These are phyloP conservation scores for Graphilbum fragrans DNA, from an alignment of 2,329 filamentous ascomycete genomes.

Conservation along the genomic window DNA sequence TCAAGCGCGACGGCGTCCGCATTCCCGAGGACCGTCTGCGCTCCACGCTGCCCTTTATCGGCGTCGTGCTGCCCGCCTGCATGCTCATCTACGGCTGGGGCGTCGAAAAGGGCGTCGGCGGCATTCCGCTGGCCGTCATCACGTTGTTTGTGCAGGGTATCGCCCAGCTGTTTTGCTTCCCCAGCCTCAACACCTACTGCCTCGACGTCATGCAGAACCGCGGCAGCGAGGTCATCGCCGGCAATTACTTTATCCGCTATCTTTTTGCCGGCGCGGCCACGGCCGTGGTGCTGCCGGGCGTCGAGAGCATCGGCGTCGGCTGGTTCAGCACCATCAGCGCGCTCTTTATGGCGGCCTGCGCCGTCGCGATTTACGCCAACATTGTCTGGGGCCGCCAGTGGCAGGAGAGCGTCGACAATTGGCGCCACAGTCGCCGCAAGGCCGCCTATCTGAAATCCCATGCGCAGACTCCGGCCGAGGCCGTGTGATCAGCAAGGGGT, in stretches of 20 bases:
- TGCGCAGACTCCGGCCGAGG: background rate
- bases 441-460: background rate
- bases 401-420: slow-evolving; percentile 40
- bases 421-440: slow-evolving; percentile 24
- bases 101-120: slow-evolving; percentile 24
- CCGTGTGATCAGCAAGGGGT: background rate
- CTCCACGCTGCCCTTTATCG: slow-evolving; percentile 46
- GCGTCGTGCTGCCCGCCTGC: slow-evolving; percentile 40
- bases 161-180: slow-evolving; percentile 57
- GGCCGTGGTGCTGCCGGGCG: slow-evolving; percentile 60
- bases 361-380: slow-evolving; percentile 32
- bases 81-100: slow-evolving; percentile 44
- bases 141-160: slow-evolving; percentile 60
- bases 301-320: slow-evolving; percentile 64
- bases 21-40: slow-evolving; percentile 59
- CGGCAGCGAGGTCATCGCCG: slow-evolving; percentile 63
- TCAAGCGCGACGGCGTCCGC: slow-evolving; percentile 38
- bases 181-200: slow-evolving; percentile 62
- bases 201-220: slow-evolving; percentile 66
- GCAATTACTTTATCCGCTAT: slow-evolving; percentile 71
- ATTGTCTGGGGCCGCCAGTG: slow-evolving; percentile 36
- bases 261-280: slow-evolving; percentile 60
- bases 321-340: slow-evolving; percentile 68
- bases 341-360: slow-evolving; percentile 36
- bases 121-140: slow-evolving; percentile 42